Conservation (phyloP, 371 early-diverging fungal species). For the Smittium culicis region DNA sequence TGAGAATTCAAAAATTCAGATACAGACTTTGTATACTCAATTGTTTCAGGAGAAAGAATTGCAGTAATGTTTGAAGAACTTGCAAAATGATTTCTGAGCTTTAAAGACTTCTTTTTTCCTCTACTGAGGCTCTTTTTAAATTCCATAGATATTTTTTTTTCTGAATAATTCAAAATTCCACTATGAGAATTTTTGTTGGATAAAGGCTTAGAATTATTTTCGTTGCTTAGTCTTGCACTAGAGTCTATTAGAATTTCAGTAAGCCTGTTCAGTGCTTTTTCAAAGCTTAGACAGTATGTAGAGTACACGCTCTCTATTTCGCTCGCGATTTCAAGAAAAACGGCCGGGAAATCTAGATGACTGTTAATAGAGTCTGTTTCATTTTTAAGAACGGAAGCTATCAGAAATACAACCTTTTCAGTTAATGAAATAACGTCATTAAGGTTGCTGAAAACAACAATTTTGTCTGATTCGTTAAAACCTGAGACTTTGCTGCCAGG, state of each 20-base stretch:
- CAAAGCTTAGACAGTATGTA: conserved; percentile 27
- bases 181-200: background rate
- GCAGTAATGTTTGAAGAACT: background rate
- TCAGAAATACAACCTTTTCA: conserved; percentile 14
- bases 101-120: conserved; percentile 9
- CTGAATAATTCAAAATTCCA: background rate
- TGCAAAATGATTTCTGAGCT: background rate
- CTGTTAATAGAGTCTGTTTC: conserved; percentile 10
- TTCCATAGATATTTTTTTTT: background rate
- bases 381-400: background rate
- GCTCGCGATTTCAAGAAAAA: conserved; percentile 24
- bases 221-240: background rate
- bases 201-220: background rate
- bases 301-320: conserved; percentile 27
- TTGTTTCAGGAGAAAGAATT: background rate
- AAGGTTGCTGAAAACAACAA: conserved; percentile 24
- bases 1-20: conserved; percentile 23
- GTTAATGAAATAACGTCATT: conserved; percentile 23
- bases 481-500: background rate
- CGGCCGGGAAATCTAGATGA: conserved; percentile 19
- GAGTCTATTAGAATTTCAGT: conserved; percentile 15
- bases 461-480: conserved; percentile 14
- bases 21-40: conserved; percentile 4
- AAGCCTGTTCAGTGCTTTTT: conserved; percentile 22
- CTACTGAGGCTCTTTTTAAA: conserved; percentile 10